Conservation (phyloP, 768 basidiomycete species). For the Mycena galopus region DNA sequence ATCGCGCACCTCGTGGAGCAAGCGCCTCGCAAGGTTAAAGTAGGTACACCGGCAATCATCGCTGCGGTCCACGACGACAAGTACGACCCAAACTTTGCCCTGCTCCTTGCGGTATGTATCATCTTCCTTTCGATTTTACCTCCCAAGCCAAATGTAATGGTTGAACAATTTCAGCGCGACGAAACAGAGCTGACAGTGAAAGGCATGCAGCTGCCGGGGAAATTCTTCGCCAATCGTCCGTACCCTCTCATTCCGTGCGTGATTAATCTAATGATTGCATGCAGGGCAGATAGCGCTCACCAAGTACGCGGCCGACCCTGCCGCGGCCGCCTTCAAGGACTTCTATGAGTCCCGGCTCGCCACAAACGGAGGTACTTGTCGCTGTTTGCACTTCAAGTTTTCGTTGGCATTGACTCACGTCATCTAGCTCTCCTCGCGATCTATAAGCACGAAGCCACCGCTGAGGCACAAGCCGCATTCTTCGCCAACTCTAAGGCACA, state of each 20-base stretch:
- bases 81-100: conserved; percentile 64
- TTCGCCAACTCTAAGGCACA: conserved; percentile 54
- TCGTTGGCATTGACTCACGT: too few relatives aligned
- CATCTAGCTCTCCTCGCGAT: background rate
- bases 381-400: background rate
- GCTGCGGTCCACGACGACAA: conserved; percentile 56
- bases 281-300: background rate
- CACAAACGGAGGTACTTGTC: background rate
- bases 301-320: background rate
- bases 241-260: background rate
- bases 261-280: too few relatives aligned
- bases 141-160: background rate
- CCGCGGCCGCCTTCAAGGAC: background rate
- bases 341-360: background rate
- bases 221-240: background rate
- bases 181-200: background rate
- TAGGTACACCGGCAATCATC: conserved; percentile 38
- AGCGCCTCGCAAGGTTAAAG: conserved; percentile 51
- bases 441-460: conserved; percentile 52
- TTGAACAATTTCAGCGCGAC: background rate
- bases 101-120: conserved; percentile 49
- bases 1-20: conserved; percentile 54
- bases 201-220: background rate
- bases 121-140: too few relatives aligned
- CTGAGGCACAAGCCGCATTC: conserved; percentile 49